Conservation (phyloP, 2,329 filamentous ascomycete genomes). For the Ascochyta koolunga region DNA sequence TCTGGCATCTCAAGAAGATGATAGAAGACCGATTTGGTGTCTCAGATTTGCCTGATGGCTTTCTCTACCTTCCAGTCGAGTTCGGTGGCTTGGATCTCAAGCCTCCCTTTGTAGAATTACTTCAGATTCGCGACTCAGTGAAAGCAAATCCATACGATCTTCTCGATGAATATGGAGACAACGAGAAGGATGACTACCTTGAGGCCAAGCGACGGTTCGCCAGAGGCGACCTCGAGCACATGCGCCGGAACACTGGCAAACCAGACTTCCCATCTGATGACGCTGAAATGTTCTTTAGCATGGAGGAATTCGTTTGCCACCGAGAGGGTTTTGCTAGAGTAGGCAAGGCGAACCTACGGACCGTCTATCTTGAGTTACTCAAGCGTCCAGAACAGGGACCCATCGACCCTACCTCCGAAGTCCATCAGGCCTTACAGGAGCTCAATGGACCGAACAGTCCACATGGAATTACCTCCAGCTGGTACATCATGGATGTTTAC, state of each 20-base stretch:
- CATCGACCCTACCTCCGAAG: constrained; percentile 24
- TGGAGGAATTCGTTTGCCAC: constrained; percentile 33
- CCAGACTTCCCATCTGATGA: constrained; percentile 19
- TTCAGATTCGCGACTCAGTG: constrained; percentile 50
- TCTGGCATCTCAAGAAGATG: constrained; percentile 51
- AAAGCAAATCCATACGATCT: constrained; percentile 47
- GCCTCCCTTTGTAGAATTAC: constrained; percentile 57
- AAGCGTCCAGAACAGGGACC: constrained; percentile 27
- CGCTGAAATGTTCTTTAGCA: constrained; percentile 34
- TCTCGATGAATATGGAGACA: constrained; percentile 51
- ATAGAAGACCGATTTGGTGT: constrained; percentile 61
- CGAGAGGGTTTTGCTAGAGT: constrained; percentile 23
- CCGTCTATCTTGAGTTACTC: constrained; percentile 28
- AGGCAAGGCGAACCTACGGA: constrained; percentile 20
- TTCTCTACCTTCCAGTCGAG: constrained; percentile 60
- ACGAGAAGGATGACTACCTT: constrained; percentile 45
- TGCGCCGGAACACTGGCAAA: constrained; percentile 9
- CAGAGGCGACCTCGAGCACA: constrained; percentile 19
- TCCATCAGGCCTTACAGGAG: constrained; percentile 30
- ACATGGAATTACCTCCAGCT: constrained; percentile 29
- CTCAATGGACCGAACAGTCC: constrained; percentile 29
- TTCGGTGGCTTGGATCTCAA: constrained; percentile 58
- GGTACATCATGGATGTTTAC: constrained; percentile 41
- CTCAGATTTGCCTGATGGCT: constrained; percentile 56
- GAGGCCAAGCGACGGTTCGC: constrained; percentile 38